phyloP scores from a whole-genome alignment of 1,139 yeast genomes.

The Protomyces inundatus region DNA sequence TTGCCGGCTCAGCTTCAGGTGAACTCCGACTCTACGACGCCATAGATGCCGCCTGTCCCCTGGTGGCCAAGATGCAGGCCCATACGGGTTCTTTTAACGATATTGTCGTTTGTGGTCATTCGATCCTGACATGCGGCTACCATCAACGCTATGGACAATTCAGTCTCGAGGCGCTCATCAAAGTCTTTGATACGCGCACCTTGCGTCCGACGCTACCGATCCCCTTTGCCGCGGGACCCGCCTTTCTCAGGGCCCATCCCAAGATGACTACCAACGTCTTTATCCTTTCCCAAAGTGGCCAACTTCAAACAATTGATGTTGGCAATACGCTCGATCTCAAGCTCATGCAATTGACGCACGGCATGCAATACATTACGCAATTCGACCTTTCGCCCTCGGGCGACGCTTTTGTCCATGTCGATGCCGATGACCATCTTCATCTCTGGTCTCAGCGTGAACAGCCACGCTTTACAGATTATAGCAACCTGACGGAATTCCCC shows the following conservation, averaged over 20 bases:
- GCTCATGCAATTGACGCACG: constrained; percentile 37
- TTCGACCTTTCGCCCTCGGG: constrained; percentile 75
- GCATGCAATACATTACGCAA: constrained; percentile 47
- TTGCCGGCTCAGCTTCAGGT: constrained; percentile 65
- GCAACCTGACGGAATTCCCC: constrained; percentile 52
- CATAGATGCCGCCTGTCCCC: constrained; percentile 28
- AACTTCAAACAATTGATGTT: constrained; percentile 77
- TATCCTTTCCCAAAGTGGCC: constrained; percentile 72
- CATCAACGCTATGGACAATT: constrained; percentile 29
- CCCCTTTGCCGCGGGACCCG: constrained; percentile 86
- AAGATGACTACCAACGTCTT: constrained; percentile 73
- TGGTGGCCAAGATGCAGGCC: constrained; percentile 59
- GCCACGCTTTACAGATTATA: constrained; percentile 47
- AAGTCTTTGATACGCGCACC: constrained; percentile 71
- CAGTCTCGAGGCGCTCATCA: constrained; percentile 72
- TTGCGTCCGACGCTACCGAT: constrained; percentile 73
- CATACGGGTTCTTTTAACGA: constrained; percentile 75
- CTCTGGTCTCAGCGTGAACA: constrained; percentile 55
- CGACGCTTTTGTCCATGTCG: constrained; percentile 67
- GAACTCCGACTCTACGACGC: constrained; percentile 34
- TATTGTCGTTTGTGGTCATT: constrained; percentile 69
- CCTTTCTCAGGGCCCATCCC: constrained; percentile 79
- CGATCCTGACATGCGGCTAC: constrained; percentile 72
- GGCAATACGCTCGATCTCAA: constrained; percentile 58
- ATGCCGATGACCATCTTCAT: constrained; percentile 58